A percentile compares a stretch with the other conserved stretches of the same genome.
Evolutionary conservation across 768 basidiomycete species (phyloP).

Genomic region (Rhodotorula diobovata): DNA sequence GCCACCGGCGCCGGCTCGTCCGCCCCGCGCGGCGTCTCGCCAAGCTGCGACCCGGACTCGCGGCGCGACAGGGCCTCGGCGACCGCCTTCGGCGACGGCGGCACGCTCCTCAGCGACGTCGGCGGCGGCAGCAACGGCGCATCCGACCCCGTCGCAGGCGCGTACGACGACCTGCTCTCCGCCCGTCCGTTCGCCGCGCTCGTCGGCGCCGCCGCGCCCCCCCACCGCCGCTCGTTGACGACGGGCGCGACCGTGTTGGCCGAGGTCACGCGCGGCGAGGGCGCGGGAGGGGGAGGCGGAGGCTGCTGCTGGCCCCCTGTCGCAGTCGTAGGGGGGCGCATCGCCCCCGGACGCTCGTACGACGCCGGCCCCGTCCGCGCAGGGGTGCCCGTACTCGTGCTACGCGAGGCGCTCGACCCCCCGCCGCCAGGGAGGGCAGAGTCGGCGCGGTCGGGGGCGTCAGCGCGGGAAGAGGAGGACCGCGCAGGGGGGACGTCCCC

Average conservation of each 20-base stretch:
- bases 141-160: background rate
- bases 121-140: too few relatives aligned
- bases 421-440: too few relatives aligned
- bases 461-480: too few relatives aligned
- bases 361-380: background rate
- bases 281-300: background rate
- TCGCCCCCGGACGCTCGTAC: conserved; percentile 22
- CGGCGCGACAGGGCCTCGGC: background rate
- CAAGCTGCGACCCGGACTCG: background rate
- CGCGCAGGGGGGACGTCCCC: conserved; percentile 22
- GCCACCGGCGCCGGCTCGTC: background rate
- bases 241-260: conserved; percentile 7
- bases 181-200: too few relatives aligned
- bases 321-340: background rate
- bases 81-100: background rate
- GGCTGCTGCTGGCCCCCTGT: background rate
- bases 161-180: too few relatives aligned
- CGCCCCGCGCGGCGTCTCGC: background rate
- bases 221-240: conserved; percentile 2
- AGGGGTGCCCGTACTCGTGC: too few relatives aligned
- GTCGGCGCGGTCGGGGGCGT: too few relatives aligned
- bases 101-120: too few relatives aligned
- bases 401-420: too few relatives aligned
- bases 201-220: too few relatives aligned
- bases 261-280: background rate